Base-by-base conservation (phyloP, 495 filamentous ascomycete species). In the Clohesyomyces aquaticus region DNA sequence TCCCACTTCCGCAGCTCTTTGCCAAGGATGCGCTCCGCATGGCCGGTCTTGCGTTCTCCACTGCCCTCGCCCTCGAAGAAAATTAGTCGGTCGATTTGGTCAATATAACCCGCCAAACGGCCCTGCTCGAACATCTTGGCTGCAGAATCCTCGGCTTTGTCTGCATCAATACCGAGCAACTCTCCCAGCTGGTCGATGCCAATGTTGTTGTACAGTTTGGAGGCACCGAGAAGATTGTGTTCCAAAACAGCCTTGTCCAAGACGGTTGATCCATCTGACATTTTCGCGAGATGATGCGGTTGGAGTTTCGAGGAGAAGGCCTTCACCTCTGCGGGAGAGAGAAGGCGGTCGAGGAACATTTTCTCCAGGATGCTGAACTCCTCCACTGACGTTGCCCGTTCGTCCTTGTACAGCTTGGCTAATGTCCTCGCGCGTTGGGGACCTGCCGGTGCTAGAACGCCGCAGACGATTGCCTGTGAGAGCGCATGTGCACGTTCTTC, bases 111-210 rank as follows among this genome's bases (percentile, higher is more conserved):
- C 1, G 83, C 82, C 61, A 98, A 76, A 23, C 94, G 85, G 16
- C 89, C 90, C 74, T 96, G 91, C 77, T 97, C 93, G 65, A 98
- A 91, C 94, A 98, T 98, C 51, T 83, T 82, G 2, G 94, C 92
- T 12, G 95, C 93, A 53, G 91, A 96, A 19, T 88, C 87, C 80
- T 98, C 95, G 18, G 94, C 95, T 70, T 87, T 88, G 61, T 91
- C 89, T 0, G 82, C 87, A 28, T 87, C 87, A 1, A 96, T 77
- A 0, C 89, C 93, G 3, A 98, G 80, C 41, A 96, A 80, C 26
- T 79, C 74, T 0, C 87, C 94, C 3, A 98, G 82, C 16, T 85
- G 86, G 60, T 90, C 87, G 56, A 91, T 85, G 1, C 82, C 83
- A 63, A 98, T 97, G 72, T 98, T 97, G 72, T 82, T 85, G 74